Evolutionary conservation across 1,284 basidiomycete species (phyloP).

Genomic region (Neolentinus lepideus): DNA sequence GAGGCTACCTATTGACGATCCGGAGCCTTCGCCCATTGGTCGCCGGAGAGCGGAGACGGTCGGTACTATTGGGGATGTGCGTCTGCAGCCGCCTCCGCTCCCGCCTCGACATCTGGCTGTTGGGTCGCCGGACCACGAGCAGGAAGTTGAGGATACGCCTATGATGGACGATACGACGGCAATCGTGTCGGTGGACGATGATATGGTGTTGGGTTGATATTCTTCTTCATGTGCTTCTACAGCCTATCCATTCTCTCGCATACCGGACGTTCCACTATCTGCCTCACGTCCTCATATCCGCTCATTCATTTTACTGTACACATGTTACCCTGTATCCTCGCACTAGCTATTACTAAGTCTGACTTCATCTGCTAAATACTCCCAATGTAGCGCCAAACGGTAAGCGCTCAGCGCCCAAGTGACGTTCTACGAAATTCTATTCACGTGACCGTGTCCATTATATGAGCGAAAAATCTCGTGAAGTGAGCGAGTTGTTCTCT

Average conservation of each 20-base stretch:
- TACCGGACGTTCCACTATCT: not conserved
- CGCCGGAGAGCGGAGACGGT: conserved; percentile 29
- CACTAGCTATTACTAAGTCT: not conserved
- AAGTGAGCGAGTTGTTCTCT: not conserved
- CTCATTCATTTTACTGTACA: not conserved
- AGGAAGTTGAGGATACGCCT: not conserved
- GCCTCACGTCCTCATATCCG: not conserved
- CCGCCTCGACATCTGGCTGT: not conserved
- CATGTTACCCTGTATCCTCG: not conserved
- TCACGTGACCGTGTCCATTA: conserved; percentile 2
- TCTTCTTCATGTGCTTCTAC: not conserved
- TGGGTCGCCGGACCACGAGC: not conserved
- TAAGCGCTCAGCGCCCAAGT: not conserved
- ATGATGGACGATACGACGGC: not conserved
- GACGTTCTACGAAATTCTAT: conserved; percentile 1
- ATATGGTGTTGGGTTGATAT: not conserved
- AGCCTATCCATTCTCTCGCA: too few species aligned
- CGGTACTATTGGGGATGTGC: not conserved
- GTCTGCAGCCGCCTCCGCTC: not conserved
- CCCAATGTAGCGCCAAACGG: not conserved
- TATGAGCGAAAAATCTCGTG: not conserved
- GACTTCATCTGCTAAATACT: not conserved
- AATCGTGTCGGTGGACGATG: not conserved
- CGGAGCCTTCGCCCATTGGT: not conserved
- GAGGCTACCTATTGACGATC: conserved; percentile 1